These are phyloP conservation scores for Calonectria hawksworthii DNA, from an alignment of 2,329 filamentous ascomycete species.

Conservation along the genomic window DNA sequence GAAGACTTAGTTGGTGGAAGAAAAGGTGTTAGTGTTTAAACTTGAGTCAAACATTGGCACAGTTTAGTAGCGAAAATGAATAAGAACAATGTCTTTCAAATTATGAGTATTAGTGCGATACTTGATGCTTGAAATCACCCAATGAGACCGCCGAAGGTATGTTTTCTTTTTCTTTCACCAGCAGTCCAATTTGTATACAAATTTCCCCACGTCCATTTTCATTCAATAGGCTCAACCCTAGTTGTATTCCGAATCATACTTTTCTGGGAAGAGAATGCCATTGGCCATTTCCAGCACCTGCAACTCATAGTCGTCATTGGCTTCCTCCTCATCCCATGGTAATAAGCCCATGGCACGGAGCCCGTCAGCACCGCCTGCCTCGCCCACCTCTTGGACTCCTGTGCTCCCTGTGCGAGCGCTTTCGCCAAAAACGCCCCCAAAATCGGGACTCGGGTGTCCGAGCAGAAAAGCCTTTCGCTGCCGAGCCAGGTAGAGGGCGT, in stretches of 20 bases:
- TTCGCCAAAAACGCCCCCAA: constrained; percentile 52
- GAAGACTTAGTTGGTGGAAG: constrained; percentile 13
- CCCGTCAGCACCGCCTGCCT: constrained; percentile 56
- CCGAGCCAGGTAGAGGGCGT: constrained; percentile 57
- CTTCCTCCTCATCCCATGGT: constrained; percentile 57
- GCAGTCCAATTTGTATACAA: background rate
- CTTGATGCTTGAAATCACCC: background rate
- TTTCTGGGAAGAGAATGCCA: constrained; percentile 57
- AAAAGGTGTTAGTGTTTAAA: constrained; percentile 36
- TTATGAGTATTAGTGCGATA: background rate
- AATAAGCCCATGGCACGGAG: constrained; percentile 58
- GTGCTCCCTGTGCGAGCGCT: constrained; percentile 51
- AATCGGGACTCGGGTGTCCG: constrained; percentile 58
- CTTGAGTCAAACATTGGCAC: constrained; percentile 33
- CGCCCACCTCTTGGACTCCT: constrained; percentile 54
- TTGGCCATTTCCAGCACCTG: constrained; percentile 55
- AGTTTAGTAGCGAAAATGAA: constrained; percentile 6
- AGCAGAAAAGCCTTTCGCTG: constrained; percentile 59
- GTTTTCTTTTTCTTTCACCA: background rate
- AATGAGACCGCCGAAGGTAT: too few species aligned
- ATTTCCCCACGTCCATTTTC: background rate
- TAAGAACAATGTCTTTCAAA: background rate
- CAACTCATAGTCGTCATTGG: constrained; percentile 49
- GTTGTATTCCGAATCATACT: constrained; percentile 46
- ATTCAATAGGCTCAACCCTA: background rate